Conservation (phyloP, 2,329 filamentous ascomycete genomes). For the Monosporascus cannonballus region DNA sequence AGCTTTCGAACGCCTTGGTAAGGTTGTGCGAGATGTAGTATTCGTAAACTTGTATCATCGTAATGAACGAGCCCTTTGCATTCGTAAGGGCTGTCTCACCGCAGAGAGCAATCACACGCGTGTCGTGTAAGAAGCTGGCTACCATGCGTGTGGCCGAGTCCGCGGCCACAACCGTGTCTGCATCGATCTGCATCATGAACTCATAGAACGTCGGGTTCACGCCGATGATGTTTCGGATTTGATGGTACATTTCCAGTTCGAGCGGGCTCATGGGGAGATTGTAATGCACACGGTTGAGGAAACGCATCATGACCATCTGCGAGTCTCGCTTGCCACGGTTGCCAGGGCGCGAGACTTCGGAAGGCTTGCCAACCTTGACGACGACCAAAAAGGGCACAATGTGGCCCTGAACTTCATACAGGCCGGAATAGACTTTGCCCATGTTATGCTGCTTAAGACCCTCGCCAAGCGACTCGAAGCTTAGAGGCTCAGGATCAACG, state of each 20-base stretch:
- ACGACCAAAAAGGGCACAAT: conserved; percentile 97
- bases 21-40: conserved; percentile 99
- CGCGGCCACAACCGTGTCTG: conserved; percentile 86
- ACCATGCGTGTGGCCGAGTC: conserved; percentile 93
- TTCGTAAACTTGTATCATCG: conserved; percentile 99
- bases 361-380: conserved; percentile 96
- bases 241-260: conserved; percentile 97
- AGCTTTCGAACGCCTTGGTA: conserved; percentile 91
- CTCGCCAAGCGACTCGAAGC: conserved; percentile 93
- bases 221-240: conserved; percentile 97
- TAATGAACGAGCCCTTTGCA: conserved; percentile 86
- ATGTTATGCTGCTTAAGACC: conserved; percentile 98
- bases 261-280: conserved; percentile 93
- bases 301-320: conserved; percentile 97
- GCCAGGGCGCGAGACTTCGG: conserved; percentile 87
- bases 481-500: conserved; percentile 90
- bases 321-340: conserved; percentile 99
- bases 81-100: conserved; percentile 93
- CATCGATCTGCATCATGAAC: conserved; percentile 92
- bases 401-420: conserved; percentile 96
- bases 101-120: conserved; percentile 86
- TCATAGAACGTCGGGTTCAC: conserved; percentile 99
- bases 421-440: conserved; percentile 95
- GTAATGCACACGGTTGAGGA: conserved; percentile 98
- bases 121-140: conserved; percentile 83